These are phyloP conservation scores for Byssochlamys sp. DNA, from an alignment of 2,329 filamentous ascomycete species.

Conservation along the genomic window DNA sequence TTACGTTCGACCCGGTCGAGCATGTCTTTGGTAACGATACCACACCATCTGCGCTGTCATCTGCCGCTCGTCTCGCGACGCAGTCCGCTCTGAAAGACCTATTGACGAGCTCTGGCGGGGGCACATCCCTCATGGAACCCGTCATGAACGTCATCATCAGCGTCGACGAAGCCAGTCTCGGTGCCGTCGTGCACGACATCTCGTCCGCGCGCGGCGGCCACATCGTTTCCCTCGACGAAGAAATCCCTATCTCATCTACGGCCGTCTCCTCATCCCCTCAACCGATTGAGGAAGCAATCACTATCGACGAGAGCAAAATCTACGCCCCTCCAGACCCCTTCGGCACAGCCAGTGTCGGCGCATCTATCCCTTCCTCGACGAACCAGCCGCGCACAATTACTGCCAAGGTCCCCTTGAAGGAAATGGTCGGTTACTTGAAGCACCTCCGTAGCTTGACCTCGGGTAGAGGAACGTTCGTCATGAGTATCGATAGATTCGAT, in stretches of 20 bases:
- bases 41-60: slow-evolving; percentile 58
- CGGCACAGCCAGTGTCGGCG: slow-evolving; percentile 15
- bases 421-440: slow-evolving; percentile 92
- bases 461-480: slow-evolving; percentile 68
- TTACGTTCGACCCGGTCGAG: slow-evolving; percentile 56
- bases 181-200: slow-evolving; percentile 73
- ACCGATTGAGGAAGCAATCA: slow-evolving; percentile 22
- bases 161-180: slow-evolving; percentile 72
- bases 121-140: slow-evolving; percentile 71
- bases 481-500: slow-evolving; percentile 64
- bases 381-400: slow-evolving; percentile 56
- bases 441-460: slow-evolving; percentile 80
- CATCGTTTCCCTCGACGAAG: slow-evolving; percentile 58
- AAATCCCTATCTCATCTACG: slow-evolving; percentile 24
- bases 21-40: slow-evolving; percentile 60
- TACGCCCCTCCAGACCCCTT: slow-evolving; percentile 88
- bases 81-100: slow-evolving; percentile 57
- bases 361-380: slow-evolving; percentile 19
- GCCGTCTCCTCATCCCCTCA: slow-evolving; percentile 12
- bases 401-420: slow-evolving; percentile 82
- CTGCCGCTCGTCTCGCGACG: slow-evolving; percentile 58
- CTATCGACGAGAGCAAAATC: slow-evolving; percentile 62
- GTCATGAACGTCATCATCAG: slow-evolving; percentile 84
- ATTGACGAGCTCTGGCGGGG: slow-evolving; percentile 34
- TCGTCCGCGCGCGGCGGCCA: slow-evolving; percentile 63